Percentiles rank a stretch among this genome's conserved stretches.
These are phyloP conservation scores for Tarenaya hassleriana DNA, from an alignment of 345 rosid genomes.

Conservation along the genomic window DNA sequence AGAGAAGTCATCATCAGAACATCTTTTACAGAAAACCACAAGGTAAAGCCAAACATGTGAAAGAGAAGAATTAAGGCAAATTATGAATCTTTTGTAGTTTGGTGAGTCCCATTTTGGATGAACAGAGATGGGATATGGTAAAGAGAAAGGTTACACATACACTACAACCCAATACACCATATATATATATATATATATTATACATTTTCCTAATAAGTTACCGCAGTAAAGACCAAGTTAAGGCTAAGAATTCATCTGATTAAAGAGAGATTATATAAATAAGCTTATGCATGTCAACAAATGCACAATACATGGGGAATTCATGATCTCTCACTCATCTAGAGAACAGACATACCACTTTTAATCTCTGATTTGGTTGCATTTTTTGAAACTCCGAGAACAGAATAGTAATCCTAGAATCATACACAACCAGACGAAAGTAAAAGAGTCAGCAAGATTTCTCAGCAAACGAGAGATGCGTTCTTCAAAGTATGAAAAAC, in stretches of 20 bases:
- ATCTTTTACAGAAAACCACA: slow-evolving; percentile 9
- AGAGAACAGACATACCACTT: slow-evolving; percentile 49
- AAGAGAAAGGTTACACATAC: too few species aligned
- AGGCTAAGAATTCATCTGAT: too few species aligned
- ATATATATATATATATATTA: too few species aligned
- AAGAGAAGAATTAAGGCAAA: slow-evolving; percentile 2
- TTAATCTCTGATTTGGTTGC: slow-evolving; percentile 93
- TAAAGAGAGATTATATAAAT: too few species aligned
- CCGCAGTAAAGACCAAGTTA: too few species aligned
- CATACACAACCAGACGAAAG: slow-evolving; percentile 5
- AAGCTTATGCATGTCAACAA: neutral
- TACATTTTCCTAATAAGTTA: too few species aligned
- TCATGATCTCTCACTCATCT: neutral
- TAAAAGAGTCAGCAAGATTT: neutral
- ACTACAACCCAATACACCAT: too few species aligned
- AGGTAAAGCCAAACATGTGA: neutral
- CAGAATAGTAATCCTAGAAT: slow-evolving; percentile 84
- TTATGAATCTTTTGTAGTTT: too few species aligned
- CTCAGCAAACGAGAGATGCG: slow-evolving; percentile 1
- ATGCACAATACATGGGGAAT: neutral
- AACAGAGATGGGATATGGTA: too few species aligned
- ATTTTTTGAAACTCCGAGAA: slow-evolving; percentile 85
- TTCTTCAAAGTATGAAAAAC: neutral
- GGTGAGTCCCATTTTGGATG: too few species aligned
- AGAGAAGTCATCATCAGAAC: slow-evolving; percentile 1